Base-by-base conservation (phyloP, 306 rosid genomes). In the Bauhinia variegata region DNA sequence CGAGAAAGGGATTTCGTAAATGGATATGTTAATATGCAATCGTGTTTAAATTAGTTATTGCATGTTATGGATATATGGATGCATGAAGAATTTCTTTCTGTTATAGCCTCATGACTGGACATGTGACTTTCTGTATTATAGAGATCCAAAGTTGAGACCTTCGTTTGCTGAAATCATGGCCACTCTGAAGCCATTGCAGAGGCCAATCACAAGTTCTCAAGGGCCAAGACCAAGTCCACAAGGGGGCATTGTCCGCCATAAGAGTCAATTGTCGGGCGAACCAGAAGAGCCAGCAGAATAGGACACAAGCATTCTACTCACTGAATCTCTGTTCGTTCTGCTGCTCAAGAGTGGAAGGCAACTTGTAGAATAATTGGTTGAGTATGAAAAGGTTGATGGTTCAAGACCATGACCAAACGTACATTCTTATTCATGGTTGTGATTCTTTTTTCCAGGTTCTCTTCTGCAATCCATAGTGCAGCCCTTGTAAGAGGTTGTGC, bases 131-230 rank as follows among this genome's bases (percentile, higher is more conserved):
- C 69, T 38, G 75, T 65, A 63, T 72, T 81, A 68, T 67, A 93
- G 99, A 68, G 97, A 93, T 81, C 86, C 99, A 47, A 93, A 68
- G 72, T 68, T 86, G 80, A 88, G 99, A 75, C 99, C 99, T 30
- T 68, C 99, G 7, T 93, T 93, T 83, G 79, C 88, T 1, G 97
- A 93, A 83, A 89, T 93, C 83, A 83, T 93, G 95, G 95, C 97
- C 5, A 80, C 91, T 43, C 82, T 90, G 74, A 93, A 85, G 78
- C 96, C 92, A 4, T 76, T 93, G 71, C 99, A 88, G 84, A 93
- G 84, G 88, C 84, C 97, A 7, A 14, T 83, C 15, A 33, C 12
- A 5, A 72, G 88, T 67, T 73, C 93, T 58, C 93, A 82, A 71
- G 86, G 63, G 53, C 79, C 83, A 14, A 80, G 87, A 82, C 76